Evolutionary conservation across 1,284 basidiomycete genomes (phyloP).

Genomic region (Lignosus rhinocerotis): DNA sequence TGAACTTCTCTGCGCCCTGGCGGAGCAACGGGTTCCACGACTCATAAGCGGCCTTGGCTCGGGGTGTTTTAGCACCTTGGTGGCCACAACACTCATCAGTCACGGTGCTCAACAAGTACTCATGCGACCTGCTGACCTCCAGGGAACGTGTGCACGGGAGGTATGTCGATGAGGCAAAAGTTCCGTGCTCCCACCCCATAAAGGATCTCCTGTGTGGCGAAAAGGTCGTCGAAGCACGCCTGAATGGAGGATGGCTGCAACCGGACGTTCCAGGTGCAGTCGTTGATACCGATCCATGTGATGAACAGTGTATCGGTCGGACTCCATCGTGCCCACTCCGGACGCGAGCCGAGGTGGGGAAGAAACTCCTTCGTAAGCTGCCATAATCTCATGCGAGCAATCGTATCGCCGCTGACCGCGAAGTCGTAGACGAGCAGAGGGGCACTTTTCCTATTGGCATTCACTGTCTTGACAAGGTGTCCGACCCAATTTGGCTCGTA

Average conservation of each 20-base stretch:
- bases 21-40: conserved; percentile 48
- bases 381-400: conserved; percentile 35
- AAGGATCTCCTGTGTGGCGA: conserved; percentile 44
- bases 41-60: conserved; percentile 20
- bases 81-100: too few species aligned
- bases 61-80: conserved; percentile 7
- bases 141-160: conserved; percentile 43
- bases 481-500: conserved; percentile 52
- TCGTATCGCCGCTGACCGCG: conserved; percentile 46
- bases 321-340: conserved; percentile 42
- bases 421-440: conserved; percentile 51
- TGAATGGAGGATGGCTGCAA: conserved; percentile 4
- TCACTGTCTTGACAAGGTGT: conserved; percentile 46
- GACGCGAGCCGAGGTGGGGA: conserved; percentile 35
- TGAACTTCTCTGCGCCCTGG: conserved; percentile 37
- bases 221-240: conserved; percentile 24
- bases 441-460: conserved; percentile 23
- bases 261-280: conserved; percentile 45
- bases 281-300: conserved; percentile 65
- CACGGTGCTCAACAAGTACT: conserved; percentile 30
- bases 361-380: conserved; percentile 42
- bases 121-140: neutral
- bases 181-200: conserved; percentile 54
- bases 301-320: conserved; percentile 47
- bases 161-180: conserved; percentile 60